A percentile compares a stretch with the other conserved stretches of the same genome.
phyloP scores from a whole-genome alignment of 108 stramenopile species.

The Pseudonitzschia delicatissima region DNA sequence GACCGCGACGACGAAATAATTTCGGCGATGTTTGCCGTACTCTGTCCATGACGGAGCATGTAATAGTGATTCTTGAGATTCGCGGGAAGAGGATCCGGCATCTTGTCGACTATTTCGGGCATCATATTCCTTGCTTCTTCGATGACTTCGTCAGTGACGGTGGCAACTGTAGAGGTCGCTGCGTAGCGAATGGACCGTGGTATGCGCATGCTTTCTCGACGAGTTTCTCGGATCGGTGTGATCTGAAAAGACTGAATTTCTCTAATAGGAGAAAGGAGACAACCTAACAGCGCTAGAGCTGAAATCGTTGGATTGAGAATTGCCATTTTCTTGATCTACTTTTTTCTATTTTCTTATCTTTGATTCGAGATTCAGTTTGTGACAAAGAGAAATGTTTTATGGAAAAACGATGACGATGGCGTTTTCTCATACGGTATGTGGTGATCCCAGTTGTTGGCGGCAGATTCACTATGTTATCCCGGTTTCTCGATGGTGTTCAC shows the following conservation, averaged over 20 bases:
- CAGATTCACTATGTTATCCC: too few species aligned
- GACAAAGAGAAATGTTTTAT: too few species aligned
- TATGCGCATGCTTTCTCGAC: background rate
- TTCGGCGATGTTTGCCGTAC: slow-evolving; percentile 72
- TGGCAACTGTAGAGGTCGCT: background rate
- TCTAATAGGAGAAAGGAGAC: background rate
- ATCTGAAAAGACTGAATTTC: background rate
- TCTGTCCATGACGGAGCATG: slow-evolving; percentile 75
- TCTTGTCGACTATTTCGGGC: slow-evolving; percentile 36
- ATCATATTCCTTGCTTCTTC: slow-evolving; percentile 39
- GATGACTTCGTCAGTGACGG: background rate
- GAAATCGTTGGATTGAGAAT: too few species aligned
- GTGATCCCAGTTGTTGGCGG: too few species aligned
- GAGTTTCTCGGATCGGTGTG: background rate
- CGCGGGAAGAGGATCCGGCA: slow-evolving; percentile 62
- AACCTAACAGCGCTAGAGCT: background rate
- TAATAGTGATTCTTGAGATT: slow-evolving; percentile 65
- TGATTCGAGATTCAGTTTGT: too few species aligned
- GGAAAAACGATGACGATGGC: too few species aligned
- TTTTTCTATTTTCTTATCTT: too few species aligned
- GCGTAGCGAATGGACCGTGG: background rate
- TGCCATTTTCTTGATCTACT: too few species aligned
- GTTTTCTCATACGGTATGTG: too few species aligned
- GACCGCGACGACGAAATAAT: slow-evolving; percentile 76
- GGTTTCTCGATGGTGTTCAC: too few species aligned